A percentile compares a stretch with the other conserved stretches of the same genome.
These are phyloP conservation scores for Zasmidium citrigriseum DNA, from an alignment of 2,329 filamentous ascomycete genomes.

Conservation along the genomic window DNA sequence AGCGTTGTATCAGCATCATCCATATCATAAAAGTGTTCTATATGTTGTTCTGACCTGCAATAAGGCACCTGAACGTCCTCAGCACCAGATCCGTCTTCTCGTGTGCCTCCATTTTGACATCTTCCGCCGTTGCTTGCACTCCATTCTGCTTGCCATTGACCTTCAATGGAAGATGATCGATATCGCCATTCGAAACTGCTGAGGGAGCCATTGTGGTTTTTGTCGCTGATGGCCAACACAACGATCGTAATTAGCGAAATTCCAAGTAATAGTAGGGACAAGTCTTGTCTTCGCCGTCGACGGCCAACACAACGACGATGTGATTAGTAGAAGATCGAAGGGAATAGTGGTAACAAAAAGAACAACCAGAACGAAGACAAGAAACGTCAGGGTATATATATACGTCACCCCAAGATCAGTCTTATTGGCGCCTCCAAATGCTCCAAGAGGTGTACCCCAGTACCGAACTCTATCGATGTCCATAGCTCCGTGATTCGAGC, in stretches of 20 bases:
- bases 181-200: constrained; percentile 25
- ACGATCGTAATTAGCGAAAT: too few species aligned
- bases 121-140: constrained; percentile 16
- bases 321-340: too few species aligned
- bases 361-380: background rate
- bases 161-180: constrained; percentile 29
- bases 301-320: too few species aligned
- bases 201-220: constrained; percentile 30
- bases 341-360: background rate
- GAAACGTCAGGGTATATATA: constrained; percentile 11
- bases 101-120: constrained; percentile 30
- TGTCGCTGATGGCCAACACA: too few species aligned
- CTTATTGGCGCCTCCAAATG: background rate
- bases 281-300: too few species aligned
- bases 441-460: background rate
- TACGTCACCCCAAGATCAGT: constrained; percentile 13
- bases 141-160: constrained; percentile 27
- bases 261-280: too few species aligned
- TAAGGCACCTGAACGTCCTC: constrained; percentile 61
- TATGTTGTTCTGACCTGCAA: too few species aligned
- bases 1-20: too few species aligned
- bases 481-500: background rate
- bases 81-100: constrained; percentile 52
- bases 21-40: too few species aligned
- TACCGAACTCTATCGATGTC: constrained; percentile 18